Percentiles rank a stretch among this genome's conserved stretches.
Evolutionary conservation across 371 early-diverging fungal species (phyloP).

Genomic region (Circinella umbellata): DNA sequence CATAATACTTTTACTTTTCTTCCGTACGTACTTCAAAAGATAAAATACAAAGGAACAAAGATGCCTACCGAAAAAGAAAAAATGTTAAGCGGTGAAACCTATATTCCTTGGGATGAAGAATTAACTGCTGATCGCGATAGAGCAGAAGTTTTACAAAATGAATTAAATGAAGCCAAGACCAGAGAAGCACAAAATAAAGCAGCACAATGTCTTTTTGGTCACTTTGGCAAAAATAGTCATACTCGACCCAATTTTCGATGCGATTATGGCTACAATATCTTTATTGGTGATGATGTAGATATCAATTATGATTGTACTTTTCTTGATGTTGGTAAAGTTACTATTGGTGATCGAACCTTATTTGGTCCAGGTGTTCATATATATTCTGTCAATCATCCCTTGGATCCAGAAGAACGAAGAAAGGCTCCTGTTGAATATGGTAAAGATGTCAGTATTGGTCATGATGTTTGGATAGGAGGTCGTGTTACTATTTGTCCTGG

Average conservation of each 20-base stretch:
- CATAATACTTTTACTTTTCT: too few species aligned
- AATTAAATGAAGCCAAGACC: not conserved
- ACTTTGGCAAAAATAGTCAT: not conserved
- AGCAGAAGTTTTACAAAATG: not conserved
- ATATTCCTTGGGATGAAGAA: not conserved
- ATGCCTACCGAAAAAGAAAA: slow-evolving; percentile 4
- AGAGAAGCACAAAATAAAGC: not conserved
- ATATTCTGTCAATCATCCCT: not conserved
- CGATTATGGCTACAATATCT: slow-evolving; percentile 1
- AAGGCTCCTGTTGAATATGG: not conserved
- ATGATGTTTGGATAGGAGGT: not conserved
- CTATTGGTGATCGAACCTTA: not conserved
- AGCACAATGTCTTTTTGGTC: not conserved
- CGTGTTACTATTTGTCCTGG: not conserved
- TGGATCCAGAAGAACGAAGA: not conserved
- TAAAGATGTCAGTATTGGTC: not conserved
- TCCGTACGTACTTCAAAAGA: too few species aligned
- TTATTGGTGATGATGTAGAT: not conserved
- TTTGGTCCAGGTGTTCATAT: slow-evolving; percentile 3
- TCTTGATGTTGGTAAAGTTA: not conserved
- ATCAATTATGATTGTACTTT: not conserved
- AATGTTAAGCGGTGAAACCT: not conserved
- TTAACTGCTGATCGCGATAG: not conserved
- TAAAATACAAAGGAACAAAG: not conserved
- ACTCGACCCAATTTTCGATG: not conserved